Evolutionary conservation across 352 stramenopile genomes (phyloP), one percentile per base, ranked within the genome.

Genomic region (Pythium rishiriense): DNA sequence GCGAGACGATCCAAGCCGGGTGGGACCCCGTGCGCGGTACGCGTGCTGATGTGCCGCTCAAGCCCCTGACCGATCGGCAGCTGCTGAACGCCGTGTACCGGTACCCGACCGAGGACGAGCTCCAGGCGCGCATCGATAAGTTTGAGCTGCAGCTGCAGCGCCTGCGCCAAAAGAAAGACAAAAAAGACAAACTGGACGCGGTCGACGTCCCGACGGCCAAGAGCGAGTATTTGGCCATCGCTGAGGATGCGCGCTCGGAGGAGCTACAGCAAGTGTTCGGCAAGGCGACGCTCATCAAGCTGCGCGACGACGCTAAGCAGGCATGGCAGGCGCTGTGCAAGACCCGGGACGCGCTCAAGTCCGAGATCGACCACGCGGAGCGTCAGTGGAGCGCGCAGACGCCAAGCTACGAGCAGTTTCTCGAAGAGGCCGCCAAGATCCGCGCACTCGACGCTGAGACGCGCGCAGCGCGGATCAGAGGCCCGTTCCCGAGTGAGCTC

Each of bases 271-370:
- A 73, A 15, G 52, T 65, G 1, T 91, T 93, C 56, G 78, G 82
- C 25, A 88, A 88, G 35, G 43, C 79, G 15, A 83, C 79, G 33
- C 68, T 93, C 10, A 88, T 88, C 21, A 64, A 68, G 48, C 61
- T 93, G 54, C 77, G 84, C 7, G 84, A 91, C 53, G 78, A 83
- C 19, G 81, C 81, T 42, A 93, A 93, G 52, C 72, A 79, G 24
- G 58, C 70, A 8, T 75, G 77, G 59, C 69, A 87, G 50, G 29
- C 58, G 35, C 64, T 90, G 1, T 76, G 58, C 41, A 90, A 90
- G 52, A 67, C 75, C 14, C 64, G 79, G 24, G 81, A 91, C 39
- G 37, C 61, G 28, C 69, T 83, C 1, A 78, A 73, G 46, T 62
- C 73, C 10, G 84, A 93, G 39, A 68, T 91, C 6, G 64, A 58